Evolutionary conservation across 1,284 basidiomycete genomes (phyloP).

Genomic region (Tilletia caries): DNA sequence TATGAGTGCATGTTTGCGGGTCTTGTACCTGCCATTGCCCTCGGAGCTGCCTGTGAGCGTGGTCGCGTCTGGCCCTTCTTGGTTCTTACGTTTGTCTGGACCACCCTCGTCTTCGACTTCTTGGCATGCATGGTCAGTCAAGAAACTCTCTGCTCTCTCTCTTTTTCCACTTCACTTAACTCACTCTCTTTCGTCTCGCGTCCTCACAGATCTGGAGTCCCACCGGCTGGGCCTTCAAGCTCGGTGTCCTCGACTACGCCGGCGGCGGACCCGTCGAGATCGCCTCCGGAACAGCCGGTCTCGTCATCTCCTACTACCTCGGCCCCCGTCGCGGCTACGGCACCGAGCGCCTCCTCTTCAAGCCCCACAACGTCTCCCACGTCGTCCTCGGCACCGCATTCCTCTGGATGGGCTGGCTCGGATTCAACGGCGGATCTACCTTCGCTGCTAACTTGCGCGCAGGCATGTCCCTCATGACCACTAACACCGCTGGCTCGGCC

Average conservation of each 20-base stretch:
- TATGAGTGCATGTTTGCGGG: constrained; percentile 55
- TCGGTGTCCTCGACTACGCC: constrained; percentile 88
- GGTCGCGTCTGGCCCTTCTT: constrained; percentile 81
- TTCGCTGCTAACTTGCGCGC: constrained; percentile 88
- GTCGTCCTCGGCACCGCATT: constrained; percentile 82
- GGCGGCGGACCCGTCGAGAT: constrained; percentile 92
- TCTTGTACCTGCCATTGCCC: constrained; percentile 59
- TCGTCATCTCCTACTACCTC: constrained; percentile 87
- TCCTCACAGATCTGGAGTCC: constrained; percentile 76
- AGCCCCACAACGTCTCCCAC: constrained; percentile 86
- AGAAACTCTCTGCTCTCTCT: too few relatives aligned
- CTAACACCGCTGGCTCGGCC: constrained; percentile 68
- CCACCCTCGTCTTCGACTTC: constrained; percentile 64
- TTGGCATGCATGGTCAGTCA: constrained; percentile 27
- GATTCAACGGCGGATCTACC: constrained; percentile 81
- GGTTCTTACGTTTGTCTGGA: constrained; percentile 82
- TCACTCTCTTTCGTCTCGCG: constrained; percentile 64
- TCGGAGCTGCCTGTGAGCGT: constrained; percentile 74
- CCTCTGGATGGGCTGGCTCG: constrained; percentile 96
- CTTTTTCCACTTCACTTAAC: constrained; percentile 36
- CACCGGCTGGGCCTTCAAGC: constrained; percentile 82
- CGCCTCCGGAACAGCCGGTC: constrained; percentile 77
- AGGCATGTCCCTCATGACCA: constrained; percentile 79
- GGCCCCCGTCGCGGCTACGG: constrained; percentile 84
- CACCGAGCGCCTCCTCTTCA: constrained; percentile 78